Evolutionary conservation across 2,329 filamentous ascomycete species (phyloP), one percentile per base, ranked within the genome.

Genomic region (Epichloe elymi): DNA sequence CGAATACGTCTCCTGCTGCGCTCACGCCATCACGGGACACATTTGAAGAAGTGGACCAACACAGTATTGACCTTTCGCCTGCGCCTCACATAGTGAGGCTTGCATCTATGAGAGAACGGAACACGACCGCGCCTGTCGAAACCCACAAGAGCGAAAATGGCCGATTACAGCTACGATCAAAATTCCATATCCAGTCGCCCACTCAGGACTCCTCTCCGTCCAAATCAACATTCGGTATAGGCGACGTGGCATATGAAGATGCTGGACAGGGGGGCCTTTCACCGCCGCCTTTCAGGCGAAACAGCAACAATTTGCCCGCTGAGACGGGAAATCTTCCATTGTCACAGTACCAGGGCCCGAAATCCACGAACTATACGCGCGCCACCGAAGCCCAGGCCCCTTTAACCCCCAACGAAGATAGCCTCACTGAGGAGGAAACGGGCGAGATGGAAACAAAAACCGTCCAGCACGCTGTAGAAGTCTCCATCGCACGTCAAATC

Each of bases 401-500:
- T 15, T 33, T 49, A 10, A 33, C 12, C 14, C 23, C 14, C 26
- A 50, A 43, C 15, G 5, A 33, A 26, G 48, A 33, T 45, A 39
- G 33, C 20, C 15, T 44, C 43, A 49, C 41, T 23, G 50, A 42
- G 42, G 43, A 45, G 8, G 42, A 48, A 46, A 15, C 50, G 7
- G 53, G 60, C 19, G 54, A 59, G 7, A 56, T 58, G 2, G 57
- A 49, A 12, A 51, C 56, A 17, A 57, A 59, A 20, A 70, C 67
- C 6, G 63, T 77, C 14, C 73, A 74, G 55, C 73, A 73, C 42
- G 78, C 80, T 2, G 80, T 82, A 4, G 77, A 84, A 63, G 72
- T 83, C 44, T 84, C 80, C 2, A 85, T 86, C 57, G 82, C 82
- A 0, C 72, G 83, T 1, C 81, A 85, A 61, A 83, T 86, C 56